phyloP scores from a whole-genome alignment of 345 rosid genomes.

The Adansonia digitata region DNA sequence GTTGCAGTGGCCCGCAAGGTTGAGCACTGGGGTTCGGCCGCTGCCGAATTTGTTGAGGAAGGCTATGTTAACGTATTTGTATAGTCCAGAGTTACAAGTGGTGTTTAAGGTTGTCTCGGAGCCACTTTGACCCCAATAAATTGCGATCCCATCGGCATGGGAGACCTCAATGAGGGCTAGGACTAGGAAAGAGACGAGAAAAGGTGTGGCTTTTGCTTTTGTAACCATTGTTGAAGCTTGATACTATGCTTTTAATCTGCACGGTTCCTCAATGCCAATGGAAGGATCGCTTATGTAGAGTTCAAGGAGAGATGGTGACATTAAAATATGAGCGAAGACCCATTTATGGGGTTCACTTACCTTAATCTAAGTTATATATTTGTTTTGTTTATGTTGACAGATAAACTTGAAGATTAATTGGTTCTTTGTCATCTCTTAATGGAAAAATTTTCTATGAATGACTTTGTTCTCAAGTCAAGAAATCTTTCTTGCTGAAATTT shows the following conservation, averaged over 20 bases:
- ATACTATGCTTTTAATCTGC: no score
- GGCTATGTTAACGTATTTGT: conserved; percentile 10
- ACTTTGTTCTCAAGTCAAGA: background rate
- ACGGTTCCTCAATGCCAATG: background rate
- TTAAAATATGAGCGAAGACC: conserved; percentile 6
- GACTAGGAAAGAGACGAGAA: conserved; percentile 13
- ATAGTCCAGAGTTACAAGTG: conserved; percentile 44
- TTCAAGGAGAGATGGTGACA: background rate
- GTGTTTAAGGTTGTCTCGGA: conserved; percentile 42
- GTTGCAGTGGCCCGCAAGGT: background rate
- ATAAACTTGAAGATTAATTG: background rate
- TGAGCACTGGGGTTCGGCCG: background rate
- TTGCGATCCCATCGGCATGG: conserved; percentile 27
- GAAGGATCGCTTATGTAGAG: background rate
- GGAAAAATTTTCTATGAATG: background rate
- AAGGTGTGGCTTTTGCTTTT: background rate
- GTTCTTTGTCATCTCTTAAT: background rate
- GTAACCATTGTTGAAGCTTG: conserved; percentile 18
- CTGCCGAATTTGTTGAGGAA: background rate
- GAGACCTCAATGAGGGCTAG: background rate
- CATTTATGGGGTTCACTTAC: background rate
- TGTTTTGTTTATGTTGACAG: background rate
- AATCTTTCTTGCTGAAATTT: background rate
- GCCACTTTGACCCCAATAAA: conserved; percentile 58
- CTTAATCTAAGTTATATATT: background rate